Evolutionary conservation across 306 rosid species (phyloP), one percentile per base, ranked within the genome.

Genomic region (Elaeagnus macrophylla): DNA sequence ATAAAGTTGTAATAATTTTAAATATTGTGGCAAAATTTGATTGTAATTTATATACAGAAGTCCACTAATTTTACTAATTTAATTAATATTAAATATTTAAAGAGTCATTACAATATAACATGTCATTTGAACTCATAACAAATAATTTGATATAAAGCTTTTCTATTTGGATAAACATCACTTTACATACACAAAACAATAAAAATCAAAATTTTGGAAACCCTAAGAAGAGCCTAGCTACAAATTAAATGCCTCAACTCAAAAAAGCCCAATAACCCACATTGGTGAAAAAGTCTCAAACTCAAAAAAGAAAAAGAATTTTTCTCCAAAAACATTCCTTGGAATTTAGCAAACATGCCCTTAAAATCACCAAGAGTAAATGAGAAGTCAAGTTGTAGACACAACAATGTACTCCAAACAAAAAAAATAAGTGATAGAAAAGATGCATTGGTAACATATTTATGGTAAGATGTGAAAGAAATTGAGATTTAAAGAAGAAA

Each of bases 241-340:
- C 12, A 54, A 35, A 57, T 40, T 39, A 54, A 38, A 6, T 7
- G 44, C 56, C 44, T 38, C 40, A 73, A 11, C 43, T 66, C 32
- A 64, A 60, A 54, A 64, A 60, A 54, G 49, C 71, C 54, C 48
- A 56, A 13, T 17, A 63, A 39, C 68, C 66, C 57, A 53, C 39
- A 19, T 36, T 40, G 40, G 58, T 61, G 53, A 7, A 62, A 59
- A 39, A 50, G 36, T 60, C 50, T 37, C 53, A 61, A 25, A 58
- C 64, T 52, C 20, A 39, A 32, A 40, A 8, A n/a, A n/a, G n/a
- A n/a, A n/a, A 35, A 50, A 25, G 32, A 25, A 54, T 39, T n/a
- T 19, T 9, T 16, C 16, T 65, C 37, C 46, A 44, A 46, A 62
- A 65, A 72, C 80, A 71, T 65, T 76, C 79, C 39, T 53, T 44